Base-by-base conservation (phyloP, 1,139 yeast species). In the Blastobotrys arbuscula region DNA sequence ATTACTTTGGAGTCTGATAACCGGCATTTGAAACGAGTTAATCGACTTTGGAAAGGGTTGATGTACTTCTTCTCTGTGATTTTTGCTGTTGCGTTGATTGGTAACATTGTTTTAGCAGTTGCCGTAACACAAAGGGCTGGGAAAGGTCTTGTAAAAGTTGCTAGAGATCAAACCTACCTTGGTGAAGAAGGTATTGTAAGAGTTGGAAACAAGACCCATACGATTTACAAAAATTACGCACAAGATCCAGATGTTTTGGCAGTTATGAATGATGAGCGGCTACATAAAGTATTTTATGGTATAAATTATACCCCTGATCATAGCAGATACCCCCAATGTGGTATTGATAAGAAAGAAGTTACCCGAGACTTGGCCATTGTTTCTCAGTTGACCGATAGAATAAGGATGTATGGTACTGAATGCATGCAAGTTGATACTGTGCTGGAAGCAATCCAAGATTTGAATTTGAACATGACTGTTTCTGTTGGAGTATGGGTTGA, bases 401-500 rank as follows among this genome's bases (percentile, higher is more conserved):
- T 84, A 12, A 70, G 83, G 54, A 73, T 79, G 6, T 81, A 79
- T 57, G 84, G 86, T 0, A 76, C 81, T 53, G 85, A 81, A 53
- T 83, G 90, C 56, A 64, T 73, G 39, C 88, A 82, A 59, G 74
- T 76, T 1, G 76, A 72, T 19, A 63, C 66, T 38, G 75, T 81
- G 16, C 63, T 84, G 43, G 75, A 76, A 16, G 77, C 86, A 0
- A 77, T 84, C 15, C 65, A 68, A 43, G 70, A 70, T 6, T 64
- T 80, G 49, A 67, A 74, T 20, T 61, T 82, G 38, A 74, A 81
- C 54, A 71, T 82, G 73, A 76, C 82, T 0, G 61, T 84, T 26
- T 67, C 85, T 0, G 61, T 82, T 60, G 89, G 89, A 0, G 76
- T 83, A 1, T 80, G 85, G 85, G 76, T 82, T 39, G 79, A 81